These are phyloP conservation scores for Phytophthora quininea DNA, from an alignment of 352 stramenopile species.

Conservation along the genomic window DNA sequence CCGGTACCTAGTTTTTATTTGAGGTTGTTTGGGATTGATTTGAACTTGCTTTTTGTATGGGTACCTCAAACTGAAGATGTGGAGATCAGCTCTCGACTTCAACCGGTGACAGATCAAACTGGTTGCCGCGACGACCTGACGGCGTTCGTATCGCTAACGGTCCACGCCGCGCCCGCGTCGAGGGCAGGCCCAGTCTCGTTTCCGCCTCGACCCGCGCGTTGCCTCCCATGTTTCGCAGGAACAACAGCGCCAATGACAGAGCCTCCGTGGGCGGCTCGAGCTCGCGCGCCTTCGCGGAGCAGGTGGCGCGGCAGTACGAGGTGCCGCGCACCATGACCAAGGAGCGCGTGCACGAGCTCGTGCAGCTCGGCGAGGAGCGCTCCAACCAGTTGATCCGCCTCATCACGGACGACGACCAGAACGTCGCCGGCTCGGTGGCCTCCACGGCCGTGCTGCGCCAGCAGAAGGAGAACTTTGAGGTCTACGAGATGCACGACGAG, in stretches of 20 bases:
- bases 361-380: conserved; percentile 52
- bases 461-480: conserved; percentile 80
- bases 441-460: conserved; percentile 55
- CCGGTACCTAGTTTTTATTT: no score
- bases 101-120: no score
- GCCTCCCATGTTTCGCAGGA: conserved; percentile 39
- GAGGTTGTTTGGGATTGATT: background rate
- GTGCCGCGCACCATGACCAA: conserved; percentile 50
- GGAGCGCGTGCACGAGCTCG: conserved; percentile 48
- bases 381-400: conserved; percentile 68
- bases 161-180: background rate
- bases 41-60: background rate
- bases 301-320: conserved; percentile 72
- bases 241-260: conserved; percentile 30
- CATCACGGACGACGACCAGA: conserved; percentile 67
- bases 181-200: conserved; percentile 18
- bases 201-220: conserved; percentile 12
- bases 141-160: background rate
- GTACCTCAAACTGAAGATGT: background rate
- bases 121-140: background rate
- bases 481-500: conserved; percentile 72
- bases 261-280: conserved; percentile 20
- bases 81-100: background rate
- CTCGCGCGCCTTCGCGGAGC: conserved; percentile 46
- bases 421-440: conserved; percentile 33